Conservation (phyloP, 495 filamentous ascomycete species). For the Trichocladium uniseriatum region DNA sequence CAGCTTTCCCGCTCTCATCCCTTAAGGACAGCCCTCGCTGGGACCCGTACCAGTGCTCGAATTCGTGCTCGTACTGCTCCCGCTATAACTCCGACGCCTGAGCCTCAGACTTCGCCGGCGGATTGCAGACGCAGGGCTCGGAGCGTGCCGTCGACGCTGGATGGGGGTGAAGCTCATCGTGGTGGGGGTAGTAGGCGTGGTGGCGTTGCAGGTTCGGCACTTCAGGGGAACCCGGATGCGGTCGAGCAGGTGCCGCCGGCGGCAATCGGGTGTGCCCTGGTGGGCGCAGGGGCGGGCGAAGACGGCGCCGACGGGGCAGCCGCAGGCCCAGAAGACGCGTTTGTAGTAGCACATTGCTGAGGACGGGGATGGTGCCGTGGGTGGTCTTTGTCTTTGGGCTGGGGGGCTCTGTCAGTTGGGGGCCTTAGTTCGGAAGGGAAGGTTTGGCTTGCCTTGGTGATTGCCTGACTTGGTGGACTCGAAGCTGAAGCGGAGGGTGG, state of each 20-base stretch:
- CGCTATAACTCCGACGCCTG: neutral
- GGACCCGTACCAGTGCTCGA: neutral
- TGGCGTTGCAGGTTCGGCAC: too few relatives aligned
- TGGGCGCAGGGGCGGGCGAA: neutral
- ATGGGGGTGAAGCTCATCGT: too few relatives aligned
- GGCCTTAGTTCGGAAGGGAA: too few relatives aligned
- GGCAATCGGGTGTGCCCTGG: neutral
- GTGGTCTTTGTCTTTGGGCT: neutral
- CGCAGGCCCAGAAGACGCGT: conserved; percentile 4
- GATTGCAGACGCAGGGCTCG: neutral
- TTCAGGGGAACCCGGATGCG: neutral
- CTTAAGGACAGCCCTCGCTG: neutral
- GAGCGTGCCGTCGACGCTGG: neutral
- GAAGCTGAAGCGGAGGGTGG: too few relatives aligned
- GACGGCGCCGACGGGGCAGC: neutral
- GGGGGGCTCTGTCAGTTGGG: neutral
- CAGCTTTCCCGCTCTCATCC: neutral
- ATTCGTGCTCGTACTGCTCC: neutral
- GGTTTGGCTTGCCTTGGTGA: too few relatives aligned
- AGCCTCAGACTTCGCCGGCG: neutral
- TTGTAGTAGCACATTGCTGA: conserved; percentile 2
- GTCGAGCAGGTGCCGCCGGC: conserved; percentile 1
- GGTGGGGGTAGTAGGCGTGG: too few relatives aligned
- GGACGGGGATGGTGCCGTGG: neutral
- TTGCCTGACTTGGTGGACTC: too few relatives aligned